Evolutionary conservation across 306 rosid species (phyloP).

Genomic region (Cucumis melo): DNA sequence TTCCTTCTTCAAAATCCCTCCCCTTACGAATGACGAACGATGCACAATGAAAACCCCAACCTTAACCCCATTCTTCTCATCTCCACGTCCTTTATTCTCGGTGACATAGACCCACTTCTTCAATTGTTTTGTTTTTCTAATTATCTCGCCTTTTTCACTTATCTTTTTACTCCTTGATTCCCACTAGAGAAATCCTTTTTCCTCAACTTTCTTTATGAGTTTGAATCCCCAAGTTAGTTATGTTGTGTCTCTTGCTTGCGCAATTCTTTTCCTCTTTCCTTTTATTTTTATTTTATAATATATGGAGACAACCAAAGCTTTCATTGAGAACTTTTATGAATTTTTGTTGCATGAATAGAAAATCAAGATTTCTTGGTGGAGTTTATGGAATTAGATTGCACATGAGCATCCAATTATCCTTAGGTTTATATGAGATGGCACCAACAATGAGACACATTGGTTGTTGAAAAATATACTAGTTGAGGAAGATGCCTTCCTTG

Average conservation of each 20-base stretch:
- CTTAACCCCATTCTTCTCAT: too few relatives aligned
- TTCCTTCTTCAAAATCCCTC: too few relatives aligned
- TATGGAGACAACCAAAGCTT: neutral
- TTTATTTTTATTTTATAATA: neutral
- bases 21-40: too few relatives aligned
- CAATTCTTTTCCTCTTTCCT: neutral
- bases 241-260: neutral
- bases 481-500: too few relatives aligned
- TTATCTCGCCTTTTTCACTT: neutral
- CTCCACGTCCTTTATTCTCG: too few relatives aligned
- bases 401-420: neutral
- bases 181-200: neutral
- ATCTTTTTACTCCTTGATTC: neutral
- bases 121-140: neutral
- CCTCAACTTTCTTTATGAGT: neutral
- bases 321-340: neutral
- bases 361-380: neutral
- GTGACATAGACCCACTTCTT: too few relatives aligned
- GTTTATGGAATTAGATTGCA: neutral
- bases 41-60: too few relatives aligned
- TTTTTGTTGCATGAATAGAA: neutral
- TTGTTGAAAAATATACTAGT: neutral
- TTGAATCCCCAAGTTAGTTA: neutral
- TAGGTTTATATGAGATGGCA: neutral
- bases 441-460: neutral